Base-by-base conservation (phyloP, 106 monocot species). In the Phalaenopsis aphrodite region DNA sequence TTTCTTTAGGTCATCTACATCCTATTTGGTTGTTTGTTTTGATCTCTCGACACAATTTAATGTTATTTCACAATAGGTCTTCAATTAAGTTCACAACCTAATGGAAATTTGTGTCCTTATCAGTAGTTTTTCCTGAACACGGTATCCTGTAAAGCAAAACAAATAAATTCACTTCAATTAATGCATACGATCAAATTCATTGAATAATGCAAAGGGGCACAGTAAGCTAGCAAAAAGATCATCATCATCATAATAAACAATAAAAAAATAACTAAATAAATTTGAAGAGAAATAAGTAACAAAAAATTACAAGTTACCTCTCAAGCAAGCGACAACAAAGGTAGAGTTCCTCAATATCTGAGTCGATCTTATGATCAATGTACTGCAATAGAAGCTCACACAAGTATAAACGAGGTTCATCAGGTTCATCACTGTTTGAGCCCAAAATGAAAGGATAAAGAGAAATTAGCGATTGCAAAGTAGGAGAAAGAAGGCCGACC, bases 341-440 rank as follows among this genome's bases (percentile, higher is more conserved):
- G 52, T 94, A 91, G 82, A 98, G 84, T 79, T 98, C 98, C 80
- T 98, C 98, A 57, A 98, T 84, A 77, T 98, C 91, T 84, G 85
- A 81, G 41, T 88, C 86, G 82, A 93, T 77, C 80, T 94, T 98
- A 41, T 87, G 81, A 37, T 85, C 75, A 75, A 93, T 84, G 85
- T 98, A 98, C 64, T 94, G 92, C 19, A 42, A 55, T 73, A 94
- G 75, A 92, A 92, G 84, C 65, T 88, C 91, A 73, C 78, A 88
- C 58, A 87, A 79, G 43, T 78, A 41, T 5, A 65, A 81, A 68
- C 88, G 49, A 66, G 81, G 73, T 61, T 87, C 89, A 88, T 88
- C 82, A 83, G 83, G 86, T 76, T 82, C 88, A 57, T 88, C 88
- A 37, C 78, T 64, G 11, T 11, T 81, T 55, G 82, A 58, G 75